Evolutionary conservation across 176 grass and related monocot species (phyloP).

Genomic region (Thalia dealbata): DNA sequence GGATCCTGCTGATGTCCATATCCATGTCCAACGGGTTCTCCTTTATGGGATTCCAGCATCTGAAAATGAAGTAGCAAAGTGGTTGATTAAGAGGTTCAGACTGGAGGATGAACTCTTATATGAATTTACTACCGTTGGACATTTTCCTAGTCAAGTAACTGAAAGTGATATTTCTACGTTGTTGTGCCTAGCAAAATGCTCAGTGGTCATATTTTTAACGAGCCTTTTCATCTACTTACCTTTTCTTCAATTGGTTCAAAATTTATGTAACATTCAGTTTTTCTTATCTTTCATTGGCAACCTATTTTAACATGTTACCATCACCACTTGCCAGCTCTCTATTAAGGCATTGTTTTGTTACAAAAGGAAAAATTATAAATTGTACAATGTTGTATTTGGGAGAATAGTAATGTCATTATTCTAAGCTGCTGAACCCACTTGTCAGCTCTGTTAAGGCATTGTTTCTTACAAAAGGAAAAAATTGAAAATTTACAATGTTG

Average conservation of each 20-base stretch:
- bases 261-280: constrained; percentile 56
- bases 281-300: constrained; percentile 43
- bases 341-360: background rate
- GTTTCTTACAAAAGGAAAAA: too few relatives aligned
- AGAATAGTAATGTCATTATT: background rate
- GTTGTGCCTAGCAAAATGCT: constrained; percentile 43
- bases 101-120: constrained; percentile 74
- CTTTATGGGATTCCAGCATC: constrained; percentile 48
- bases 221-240: constrained; percentile 48
- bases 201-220: constrained; percentile 34
- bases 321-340: constrained; percentile 35
- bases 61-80: constrained; percentile 48
- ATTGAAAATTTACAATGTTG: too few relatives aligned
- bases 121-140: constrained; percentile 27
- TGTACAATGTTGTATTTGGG: background rate
- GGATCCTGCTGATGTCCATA: constrained; percentile 78
- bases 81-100: constrained; percentile 64
- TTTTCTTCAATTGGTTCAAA: constrained; percentile 74
- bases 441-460: too few relatives aligned
- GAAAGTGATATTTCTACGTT: constrained; percentile 54
- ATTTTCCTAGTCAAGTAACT: constrained; percentile 71
- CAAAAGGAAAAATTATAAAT: constrained; percentile 17
- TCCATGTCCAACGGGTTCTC: constrained; percentile 48
- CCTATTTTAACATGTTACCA: constrained; percentile 41
- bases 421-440: too few relatives aligned